These are phyloP conservation scores for Chalciporus pseudorubinellus DNA, from an alignment of 768 basidiomycete genomes.

Conservation along the genomic window DNA sequence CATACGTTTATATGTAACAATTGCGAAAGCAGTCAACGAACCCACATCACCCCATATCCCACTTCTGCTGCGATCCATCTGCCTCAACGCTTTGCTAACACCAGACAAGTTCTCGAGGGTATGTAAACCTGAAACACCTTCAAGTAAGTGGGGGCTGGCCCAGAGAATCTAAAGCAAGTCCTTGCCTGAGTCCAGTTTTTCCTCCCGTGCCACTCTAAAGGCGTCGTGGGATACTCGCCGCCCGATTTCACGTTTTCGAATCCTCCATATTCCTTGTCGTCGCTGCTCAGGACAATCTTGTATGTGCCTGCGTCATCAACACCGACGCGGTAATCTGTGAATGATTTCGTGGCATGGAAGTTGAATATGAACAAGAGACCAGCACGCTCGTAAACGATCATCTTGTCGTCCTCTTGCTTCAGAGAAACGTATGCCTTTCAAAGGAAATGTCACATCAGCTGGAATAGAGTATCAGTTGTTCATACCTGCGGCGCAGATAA, in stretches of 20 bases:
- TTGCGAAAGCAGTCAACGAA: too few relatives aligned
- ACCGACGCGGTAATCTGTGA: constrained; percentile 91
- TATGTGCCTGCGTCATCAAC: constrained; percentile 86
- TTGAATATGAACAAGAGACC: constrained; percentile 96
- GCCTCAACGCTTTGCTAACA: constrained; percentile 20
- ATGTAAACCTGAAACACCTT: constrained; percentile 24
- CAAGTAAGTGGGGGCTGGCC: neutral
- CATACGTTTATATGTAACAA: too few relatives aligned
- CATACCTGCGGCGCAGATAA: constrained; percentile 73
- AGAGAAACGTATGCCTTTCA: constrained; percentile 85
- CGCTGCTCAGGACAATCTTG: constrained; percentile 72
- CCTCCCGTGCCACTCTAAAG: constrained; percentile 89
- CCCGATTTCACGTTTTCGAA: constrained; percentile 74
- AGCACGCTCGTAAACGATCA: constrained; percentile 91
- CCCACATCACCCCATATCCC: neutral
- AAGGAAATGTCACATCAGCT: constrained; percentile 5
- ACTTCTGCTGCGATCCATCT: neutral
- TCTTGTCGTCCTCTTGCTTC: constrained; percentile 91
- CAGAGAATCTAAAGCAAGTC: constrained; percentile 3
- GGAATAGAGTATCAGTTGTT: neutral
- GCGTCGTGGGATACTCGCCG: constrained; percentile 72
- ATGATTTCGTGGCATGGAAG: constrained; percentile 90
- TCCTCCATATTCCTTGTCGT: constrained; percentile 87
- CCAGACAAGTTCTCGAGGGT: constrained; percentile 33
- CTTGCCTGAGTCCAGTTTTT: constrained; percentile 85